These are phyloP conservation scores for Venturia effusa DNA, from an alignment of 2,329 filamentous ascomycete species.

Conservation along the genomic window DNA sequence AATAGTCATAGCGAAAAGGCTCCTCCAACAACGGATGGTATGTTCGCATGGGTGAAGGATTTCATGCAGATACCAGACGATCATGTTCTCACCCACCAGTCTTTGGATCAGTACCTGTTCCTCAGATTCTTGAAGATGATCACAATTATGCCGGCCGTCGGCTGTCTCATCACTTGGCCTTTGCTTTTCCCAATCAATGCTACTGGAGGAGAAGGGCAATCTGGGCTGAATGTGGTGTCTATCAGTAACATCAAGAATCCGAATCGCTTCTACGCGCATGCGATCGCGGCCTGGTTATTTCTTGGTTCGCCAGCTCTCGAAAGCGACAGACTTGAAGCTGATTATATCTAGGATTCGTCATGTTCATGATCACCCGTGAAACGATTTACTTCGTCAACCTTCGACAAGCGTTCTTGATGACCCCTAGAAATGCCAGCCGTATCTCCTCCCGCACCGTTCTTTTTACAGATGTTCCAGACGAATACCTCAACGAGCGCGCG, in stretches of 20 bases:
- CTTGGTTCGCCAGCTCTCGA: constrained; percentile 40
- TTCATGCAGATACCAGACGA: constrained; percentile 54
- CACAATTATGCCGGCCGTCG: constrained; percentile 69
- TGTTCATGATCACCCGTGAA: constrained; percentile 80
- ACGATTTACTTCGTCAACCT: constrained; percentile 87
- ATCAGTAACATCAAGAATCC: constrained; percentile 65
- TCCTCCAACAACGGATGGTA: constrained; percentile 18
- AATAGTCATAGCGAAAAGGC: constrained; percentile 10
- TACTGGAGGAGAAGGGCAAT: constrained; percentile 57
- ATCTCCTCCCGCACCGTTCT: constrained; percentile 86
- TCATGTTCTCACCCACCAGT: constrained; percentile 79
- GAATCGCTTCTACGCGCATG: constrained; percentile 66
- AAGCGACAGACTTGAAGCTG: neutral
- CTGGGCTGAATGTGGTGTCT: constrained; percentile 65
- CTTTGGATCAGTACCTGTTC: constrained; percentile 84
- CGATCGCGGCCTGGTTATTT: constrained; percentile 71
- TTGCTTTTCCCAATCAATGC: constrained; percentile 81
- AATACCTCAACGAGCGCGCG: constrained; percentile 25
- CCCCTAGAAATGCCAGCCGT: constrained; percentile 71
- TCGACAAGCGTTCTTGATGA: constrained; percentile 82
- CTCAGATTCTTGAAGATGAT: constrained; percentile 77
- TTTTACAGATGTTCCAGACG: constrained; percentile 47
- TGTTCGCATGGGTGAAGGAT: constrained; percentile 32
- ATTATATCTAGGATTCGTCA: constrained; percentile 53
- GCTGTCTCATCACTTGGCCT: constrained; percentile 76